Conservation (phyloP, 2,329 filamentous ascomycete species). For the Penicillium sp. region DNA sequence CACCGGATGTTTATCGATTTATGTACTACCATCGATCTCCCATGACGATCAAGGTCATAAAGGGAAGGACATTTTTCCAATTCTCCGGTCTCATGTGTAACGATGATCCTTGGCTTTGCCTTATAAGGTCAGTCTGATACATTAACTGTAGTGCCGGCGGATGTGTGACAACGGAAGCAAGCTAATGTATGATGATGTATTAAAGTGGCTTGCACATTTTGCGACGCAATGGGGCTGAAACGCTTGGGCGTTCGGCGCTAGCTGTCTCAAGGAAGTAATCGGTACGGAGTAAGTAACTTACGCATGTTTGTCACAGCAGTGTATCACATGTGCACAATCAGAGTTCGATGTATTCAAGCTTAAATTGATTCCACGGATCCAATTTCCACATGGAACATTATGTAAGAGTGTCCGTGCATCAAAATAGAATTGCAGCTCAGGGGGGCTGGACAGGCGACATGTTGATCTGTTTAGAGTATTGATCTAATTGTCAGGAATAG, state of each 20-base stretch:
- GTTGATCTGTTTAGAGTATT: not conserved
- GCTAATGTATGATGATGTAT: not conserved
- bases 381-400: not conserved
- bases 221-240: not conserved
- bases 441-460: not conserved
- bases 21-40: not conserved
- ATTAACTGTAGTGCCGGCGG: not conserved
- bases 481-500: not conserved
- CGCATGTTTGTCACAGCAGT: not conserved
- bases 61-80: not conserved
- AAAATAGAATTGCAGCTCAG: not conserved
- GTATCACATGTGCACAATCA: not conserved
- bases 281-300: not conserved
- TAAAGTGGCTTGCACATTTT: not conserved
- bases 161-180: not conserved
- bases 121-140: not conserved
- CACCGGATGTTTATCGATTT: not conserved
- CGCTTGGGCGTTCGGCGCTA: not conserved
- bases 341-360: conserved; percentile 1
- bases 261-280: not conserved
- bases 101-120: not conserved
- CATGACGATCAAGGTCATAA: not conserved
- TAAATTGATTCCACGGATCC: not conserved
- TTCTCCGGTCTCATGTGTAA: not conserved
- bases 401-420: not conserved